Conservation (phyloP, 73 alveolate species). For the Paramecium primaurelia region DNA sequence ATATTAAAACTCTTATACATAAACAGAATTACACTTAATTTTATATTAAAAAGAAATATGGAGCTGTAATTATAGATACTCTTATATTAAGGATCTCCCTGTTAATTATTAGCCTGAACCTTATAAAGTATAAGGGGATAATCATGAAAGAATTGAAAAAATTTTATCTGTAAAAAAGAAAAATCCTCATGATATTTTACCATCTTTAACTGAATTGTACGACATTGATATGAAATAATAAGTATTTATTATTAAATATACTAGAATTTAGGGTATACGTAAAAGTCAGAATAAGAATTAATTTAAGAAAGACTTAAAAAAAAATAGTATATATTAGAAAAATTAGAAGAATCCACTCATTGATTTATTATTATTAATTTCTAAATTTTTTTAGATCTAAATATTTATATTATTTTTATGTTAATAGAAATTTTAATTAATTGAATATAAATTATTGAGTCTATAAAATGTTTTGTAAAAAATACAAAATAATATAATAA, state of each 20-base stretch:
- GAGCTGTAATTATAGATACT: constrained; percentile 35
- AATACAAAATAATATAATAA: no score
- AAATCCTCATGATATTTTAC: constrained; percentile 51
- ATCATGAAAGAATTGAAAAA: constrained; percentile 61
- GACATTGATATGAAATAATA: constrained; percentile 26
- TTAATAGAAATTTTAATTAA: no score
- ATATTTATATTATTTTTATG: no score
- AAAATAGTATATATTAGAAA: constrained; percentile 43
- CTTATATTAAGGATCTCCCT: constrained; percentile 50
- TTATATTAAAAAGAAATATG: constrained; percentile 61
- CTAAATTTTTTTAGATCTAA: no score
- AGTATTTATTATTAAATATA: not conserved
- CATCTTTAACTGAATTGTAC: constrained; percentile 55
- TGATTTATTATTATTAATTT: not conserved
- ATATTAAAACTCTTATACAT: constrained; percentile 23
- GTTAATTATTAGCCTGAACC: constrained; percentile 69
- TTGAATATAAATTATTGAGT: no score
- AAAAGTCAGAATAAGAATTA: constrained; percentile 55
- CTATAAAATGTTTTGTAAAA: no score
- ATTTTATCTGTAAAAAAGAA: constrained; percentile 57
- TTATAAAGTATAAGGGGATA: constrained; percentile 48
- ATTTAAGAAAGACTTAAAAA: constrained; percentile 9
- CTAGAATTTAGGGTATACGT: not conserved
- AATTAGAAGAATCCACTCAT: not conserved
- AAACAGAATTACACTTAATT: constrained; percentile 39